These are phyloP conservation scores for Fusarium sp. DNA, from an alignment of 2,329 filamentous ascomycete species.

Conservation along the genomic window DNA sequence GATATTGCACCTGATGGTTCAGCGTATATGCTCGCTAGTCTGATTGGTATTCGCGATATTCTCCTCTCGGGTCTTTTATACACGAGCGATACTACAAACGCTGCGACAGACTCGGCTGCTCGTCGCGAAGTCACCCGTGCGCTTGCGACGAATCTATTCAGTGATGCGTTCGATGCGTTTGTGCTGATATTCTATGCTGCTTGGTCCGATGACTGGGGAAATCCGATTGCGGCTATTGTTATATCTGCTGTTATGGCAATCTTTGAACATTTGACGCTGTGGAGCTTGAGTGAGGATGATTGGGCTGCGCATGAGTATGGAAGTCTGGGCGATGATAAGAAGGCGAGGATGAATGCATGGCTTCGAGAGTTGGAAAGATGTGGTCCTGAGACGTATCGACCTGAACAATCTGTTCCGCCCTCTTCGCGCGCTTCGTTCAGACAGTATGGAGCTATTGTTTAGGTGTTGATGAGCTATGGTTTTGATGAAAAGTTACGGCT, in stretches of 20 bases:
- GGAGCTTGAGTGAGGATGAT: slow-evolving; percentile 49
- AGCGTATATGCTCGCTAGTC: slow-evolving; percentile 47
- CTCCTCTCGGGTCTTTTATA: slow-evolving; percentile 48
- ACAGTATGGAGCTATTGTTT: slow-evolving; percentile 32
- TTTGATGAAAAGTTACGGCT: slow-evolving; percentile 8
- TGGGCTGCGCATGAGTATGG: slow-evolving; percentile 33
- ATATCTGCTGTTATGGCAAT: slow-evolving; percentile 48
- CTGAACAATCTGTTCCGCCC: slow-evolving; percentile 31
- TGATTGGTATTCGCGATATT: slow-evolving; percentile 50
- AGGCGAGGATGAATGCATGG: slow-evolving; percentile 49
- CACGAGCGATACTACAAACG: slow-evolving; percentile 38
- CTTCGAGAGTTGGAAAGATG: slow-evolving; percentile 44
- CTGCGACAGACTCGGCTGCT: slow-evolving; percentile 19
- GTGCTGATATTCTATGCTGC: slow-evolving; percentile 51
- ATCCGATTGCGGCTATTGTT: slow-evolving; percentile 46
- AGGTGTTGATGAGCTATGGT: neutral
- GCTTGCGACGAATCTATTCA: slow-evolving; percentile 47
- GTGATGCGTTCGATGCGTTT: slow-evolving; percentile 51
- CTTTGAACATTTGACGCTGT: slow-evolving; percentile 50
- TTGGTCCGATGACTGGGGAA: slow-evolving; percentile 47
- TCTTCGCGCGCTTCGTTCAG: slow-evolving; percentile 33
- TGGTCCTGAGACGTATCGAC: slow-evolving; percentile 21
- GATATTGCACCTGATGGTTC: slow-evolving; percentile 45
- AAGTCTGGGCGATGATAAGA: slow-evolving; percentile 46
- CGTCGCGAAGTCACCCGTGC: slow-evolving; percentile 48